Conservation (phyloP, 371 early-diverging fungal genomes). For the Mucor saturninus region DNA sequence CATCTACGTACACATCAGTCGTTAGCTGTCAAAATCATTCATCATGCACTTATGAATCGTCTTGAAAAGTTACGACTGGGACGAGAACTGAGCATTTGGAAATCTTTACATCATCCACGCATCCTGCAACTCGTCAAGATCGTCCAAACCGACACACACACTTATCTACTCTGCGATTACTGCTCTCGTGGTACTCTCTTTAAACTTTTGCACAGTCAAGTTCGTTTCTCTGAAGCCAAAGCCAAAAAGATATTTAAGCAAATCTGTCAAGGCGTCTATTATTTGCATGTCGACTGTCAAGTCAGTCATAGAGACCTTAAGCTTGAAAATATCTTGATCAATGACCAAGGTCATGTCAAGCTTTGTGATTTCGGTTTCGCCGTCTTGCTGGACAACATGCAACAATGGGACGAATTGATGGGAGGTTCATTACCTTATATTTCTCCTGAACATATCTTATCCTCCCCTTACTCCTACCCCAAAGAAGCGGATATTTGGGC, state of each 20-base stretch:
- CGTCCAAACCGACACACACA: constrained; percentile 52
- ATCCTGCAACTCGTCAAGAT: constrained; percentile 67
- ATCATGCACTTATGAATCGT: constrained; percentile 27
- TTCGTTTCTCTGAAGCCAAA: constrained; percentile 44
- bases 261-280: constrained; percentile 72
- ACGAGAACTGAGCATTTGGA: constrained; percentile 75
- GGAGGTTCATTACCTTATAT: constrained; percentile 82
- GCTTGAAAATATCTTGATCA: constrained; percentile 86
- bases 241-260: constrained; percentile 68
- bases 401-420: constrained; percentile 26
- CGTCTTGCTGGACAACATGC: constrained; percentile 40
- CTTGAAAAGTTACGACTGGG: constrained; percentile 35
- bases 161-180: constrained; percentile 73
- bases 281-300: constrained; percentile 75
- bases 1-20: constrained; percentile 33
- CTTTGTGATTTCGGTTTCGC: constrained; percentile 92
- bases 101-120: constrained; percentile 68
- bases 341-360: constrained; percentile 61
- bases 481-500: constrained; percentile 82
- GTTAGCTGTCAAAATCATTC: constrained; percentile 65
- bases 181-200: constrained; percentile 65
- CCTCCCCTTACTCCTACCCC: constrained; percentile 51
- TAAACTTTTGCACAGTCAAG: constrained; percentile 27
- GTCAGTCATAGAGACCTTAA: constrained; percentile 94
- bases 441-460: constrained; percentile 75